These are phyloP conservation scores for Aureobasidium sp. DNA, from an alignment of 2,329 filamentous ascomycete genomes.

Conservation along the genomic window DNA sequence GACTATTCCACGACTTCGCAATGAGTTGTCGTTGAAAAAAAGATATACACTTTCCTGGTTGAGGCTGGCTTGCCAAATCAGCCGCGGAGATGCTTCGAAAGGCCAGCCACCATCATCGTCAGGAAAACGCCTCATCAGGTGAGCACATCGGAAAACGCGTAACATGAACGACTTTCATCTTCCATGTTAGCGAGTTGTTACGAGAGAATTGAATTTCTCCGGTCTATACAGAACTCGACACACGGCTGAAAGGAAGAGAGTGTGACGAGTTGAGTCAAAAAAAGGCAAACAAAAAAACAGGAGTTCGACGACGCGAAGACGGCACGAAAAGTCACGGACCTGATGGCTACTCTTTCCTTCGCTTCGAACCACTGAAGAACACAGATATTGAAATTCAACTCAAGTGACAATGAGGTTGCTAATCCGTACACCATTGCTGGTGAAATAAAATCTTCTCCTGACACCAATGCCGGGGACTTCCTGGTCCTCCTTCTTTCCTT, in stretches of 20 bases:
- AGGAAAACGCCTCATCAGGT: slow-evolving; percentile 5
- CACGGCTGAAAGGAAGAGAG: too few species aligned
- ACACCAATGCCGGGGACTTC: slow-evolving; percentile 56
- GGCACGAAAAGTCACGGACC: too few species aligned
- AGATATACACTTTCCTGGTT: neutral
- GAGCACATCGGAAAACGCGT: neutral
- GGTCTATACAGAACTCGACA: neutral
- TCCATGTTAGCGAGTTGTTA: neutral
- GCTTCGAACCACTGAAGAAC: neutral
- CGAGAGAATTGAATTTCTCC: slow-evolving; percentile 3
- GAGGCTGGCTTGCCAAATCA: neutral
- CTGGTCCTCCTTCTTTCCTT: slow-evolving; percentile 35
- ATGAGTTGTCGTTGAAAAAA: neutral
- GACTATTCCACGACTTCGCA: too few species aligned
- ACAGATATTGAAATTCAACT: neutral
- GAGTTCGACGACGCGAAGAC: too few species aligned
- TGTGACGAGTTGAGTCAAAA: too few species aligned
- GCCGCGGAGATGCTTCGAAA: slow-evolving; percentile 6
- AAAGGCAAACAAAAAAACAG: too few species aligned
- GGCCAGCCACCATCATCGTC: neutral
- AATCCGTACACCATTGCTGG: slow-evolving; percentile 72
- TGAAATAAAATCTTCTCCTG: slow-evolving; percentile 69
- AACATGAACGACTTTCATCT: too few species aligned
- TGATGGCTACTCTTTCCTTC: too few species aligned
- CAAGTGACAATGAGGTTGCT: slow-evolving; percentile 53